A percentile compares a stretch with the other conserved stretches of the same genome.
These are phyloP conservation scores for Rosa hybrid DNA, from an alignment of 331 rosid genomes.

Conservation along the genomic window DNA sequence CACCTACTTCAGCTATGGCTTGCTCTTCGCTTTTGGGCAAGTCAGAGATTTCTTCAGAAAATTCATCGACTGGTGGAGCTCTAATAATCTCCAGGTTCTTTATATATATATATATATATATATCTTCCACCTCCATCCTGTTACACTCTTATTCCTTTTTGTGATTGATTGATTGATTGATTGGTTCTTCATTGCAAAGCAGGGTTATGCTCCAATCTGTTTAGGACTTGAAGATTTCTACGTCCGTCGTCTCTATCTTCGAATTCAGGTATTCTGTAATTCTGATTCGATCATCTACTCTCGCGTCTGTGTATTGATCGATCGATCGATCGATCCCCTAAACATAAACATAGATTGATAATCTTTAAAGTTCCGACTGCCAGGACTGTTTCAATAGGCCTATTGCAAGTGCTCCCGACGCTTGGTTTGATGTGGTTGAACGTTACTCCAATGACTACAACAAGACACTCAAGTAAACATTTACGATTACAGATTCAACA, in stretches of 20 bases:
- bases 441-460: constrained; percentile 86
- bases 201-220: constrained; percentile 94
- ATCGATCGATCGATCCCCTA: not conserved
- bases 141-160: not conserved
- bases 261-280: constrained; percentile 59
- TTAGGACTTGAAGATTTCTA: constrained; percentile 91
- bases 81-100: constrained; percentile 59
- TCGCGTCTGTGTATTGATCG: not conserved
- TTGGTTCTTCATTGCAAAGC: not conserved
- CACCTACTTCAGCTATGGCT: constrained; percentile 80
- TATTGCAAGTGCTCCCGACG: constrained; percentile 92
- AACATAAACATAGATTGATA: not conserved
- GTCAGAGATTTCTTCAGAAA: constrained; percentile 71
- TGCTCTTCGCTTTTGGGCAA: constrained; percentile 78
- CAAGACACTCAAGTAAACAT: constrained; percentile 68
- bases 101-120: not conserved
- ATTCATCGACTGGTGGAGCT: constrained; percentile 50
- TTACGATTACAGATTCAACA: not conserved
- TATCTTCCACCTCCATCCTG: not conserved
- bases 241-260: constrained; percentile 75
- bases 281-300: not conserved
- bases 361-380: not conserved
- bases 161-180: not conserved
- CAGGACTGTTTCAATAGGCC: constrained; percentile 98
- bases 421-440: constrained; percentile 97